Percentiles rank a stretch among this genome's conserved stretches.
Conservation (phyloP, 192 early-diverging fungal species). For the Irineochytrium annulatum region DNA sequence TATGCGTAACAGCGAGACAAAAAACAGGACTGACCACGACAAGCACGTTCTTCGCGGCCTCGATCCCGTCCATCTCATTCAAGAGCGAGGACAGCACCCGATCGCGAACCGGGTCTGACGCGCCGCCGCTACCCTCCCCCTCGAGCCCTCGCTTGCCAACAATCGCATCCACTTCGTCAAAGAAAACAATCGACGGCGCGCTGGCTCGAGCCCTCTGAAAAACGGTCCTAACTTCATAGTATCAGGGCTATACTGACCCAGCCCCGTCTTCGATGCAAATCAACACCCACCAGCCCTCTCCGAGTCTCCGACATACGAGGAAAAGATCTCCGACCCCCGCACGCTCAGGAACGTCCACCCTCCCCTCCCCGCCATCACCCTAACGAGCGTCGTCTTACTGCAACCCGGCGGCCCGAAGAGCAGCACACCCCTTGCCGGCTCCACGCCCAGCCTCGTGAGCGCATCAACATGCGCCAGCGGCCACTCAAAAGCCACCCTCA, state of each 20-base stretch:
- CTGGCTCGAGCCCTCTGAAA: constrained; percentile 78
- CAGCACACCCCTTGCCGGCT: constrained; percentile 81
- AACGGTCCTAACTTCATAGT: constrained; percentile 56
- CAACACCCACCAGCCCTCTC: constrained; percentile 59
- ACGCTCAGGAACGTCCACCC: constrained; percentile 74
- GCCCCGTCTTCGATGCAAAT: neutral
- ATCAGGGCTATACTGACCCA: neutral
- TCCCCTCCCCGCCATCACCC: constrained; percentile 75
- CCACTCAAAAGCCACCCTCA: constrained; percentile 88
- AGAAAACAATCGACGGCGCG: constrained; percentile 84
- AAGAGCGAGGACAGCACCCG: constrained; percentile 78
- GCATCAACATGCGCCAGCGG: constrained; percentile 67
- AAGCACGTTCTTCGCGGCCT: constrained; percentile 74
- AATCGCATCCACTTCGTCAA: constrained; percentile 96
- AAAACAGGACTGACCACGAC: constrained; percentile 57
- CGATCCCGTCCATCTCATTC: constrained; percentile 99
- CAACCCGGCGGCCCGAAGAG: constrained; percentile 97
- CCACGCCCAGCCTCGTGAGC: constrained; percentile 72
- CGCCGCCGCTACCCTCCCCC: constrained; percentile 38
- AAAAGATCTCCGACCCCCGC: constrained; percentile 76
- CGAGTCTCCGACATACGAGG: constrained; percentile 80
- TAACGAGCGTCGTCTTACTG: constrained; percentile 93
- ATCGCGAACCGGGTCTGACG: constrained; percentile 73
- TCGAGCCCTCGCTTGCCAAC: constrained; percentile 76
- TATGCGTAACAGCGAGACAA: neutral